Conservation (phyloP, 257 asterid genomes). For the Ilex aquifolium region DNA sequence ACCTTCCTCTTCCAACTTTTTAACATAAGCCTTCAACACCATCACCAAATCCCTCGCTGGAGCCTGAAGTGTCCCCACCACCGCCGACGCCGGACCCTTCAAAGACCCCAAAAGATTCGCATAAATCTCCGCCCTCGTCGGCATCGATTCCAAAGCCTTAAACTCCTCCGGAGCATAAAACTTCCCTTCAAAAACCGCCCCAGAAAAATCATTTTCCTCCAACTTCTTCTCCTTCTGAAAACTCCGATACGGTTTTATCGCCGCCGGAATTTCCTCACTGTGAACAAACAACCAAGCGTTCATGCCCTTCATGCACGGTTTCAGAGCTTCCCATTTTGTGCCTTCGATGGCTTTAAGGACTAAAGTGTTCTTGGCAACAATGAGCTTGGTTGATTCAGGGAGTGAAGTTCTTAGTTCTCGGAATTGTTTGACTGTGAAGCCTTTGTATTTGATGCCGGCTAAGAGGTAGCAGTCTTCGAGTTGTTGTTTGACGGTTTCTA, state of each 20-base stretch:
- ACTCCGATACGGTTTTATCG: slow-evolving; percentile 70
- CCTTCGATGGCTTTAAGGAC: slow-evolving; percentile 86
- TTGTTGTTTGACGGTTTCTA: slow-evolving; percentile 62
- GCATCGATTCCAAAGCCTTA: slow-evolving; percentile 67
- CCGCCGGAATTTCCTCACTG: slow-evolving; percentile 90
- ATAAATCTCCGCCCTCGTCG: slow-evolving; percentile 72
- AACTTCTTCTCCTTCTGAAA: slow-evolving; percentile 84
- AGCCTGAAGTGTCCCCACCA: slow-evolving; percentile 85
- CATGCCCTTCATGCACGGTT: slow-evolving; percentile 95
- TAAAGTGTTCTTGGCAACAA: slow-evolving; percentile 85
- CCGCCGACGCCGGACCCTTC: slow-evolving; percentile 87
- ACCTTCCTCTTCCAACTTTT: slow-evolving; percentile 60
- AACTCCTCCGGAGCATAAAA: slow-evolving; percentile 73
- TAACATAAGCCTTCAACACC: slow-evolving; percentile 71
- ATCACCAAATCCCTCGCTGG: slow-evolving; percentile 82
- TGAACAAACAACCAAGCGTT: slow-evolving; percentile 92
- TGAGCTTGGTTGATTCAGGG: slow-evolving; percentile 69
- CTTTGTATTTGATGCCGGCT: slow-evolving; percentile 89
- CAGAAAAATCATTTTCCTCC: slow-evolving; percentile 75
- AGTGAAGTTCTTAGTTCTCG: slow-evolving; percentile 66
- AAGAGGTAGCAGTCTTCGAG: slow-evolving; percentile 64
- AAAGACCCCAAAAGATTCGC: slow-evolving; percentile 64
- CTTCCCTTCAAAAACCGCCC: slow-evolving; percentile 94
- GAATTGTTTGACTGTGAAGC: slow-evolving; percentile 73
- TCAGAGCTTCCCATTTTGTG: slow-evolving; percentile 71